Evolutionary conservation across 257 asterid species (phyloP).

Genomic region (Ehretia macrophylla): DNA sequence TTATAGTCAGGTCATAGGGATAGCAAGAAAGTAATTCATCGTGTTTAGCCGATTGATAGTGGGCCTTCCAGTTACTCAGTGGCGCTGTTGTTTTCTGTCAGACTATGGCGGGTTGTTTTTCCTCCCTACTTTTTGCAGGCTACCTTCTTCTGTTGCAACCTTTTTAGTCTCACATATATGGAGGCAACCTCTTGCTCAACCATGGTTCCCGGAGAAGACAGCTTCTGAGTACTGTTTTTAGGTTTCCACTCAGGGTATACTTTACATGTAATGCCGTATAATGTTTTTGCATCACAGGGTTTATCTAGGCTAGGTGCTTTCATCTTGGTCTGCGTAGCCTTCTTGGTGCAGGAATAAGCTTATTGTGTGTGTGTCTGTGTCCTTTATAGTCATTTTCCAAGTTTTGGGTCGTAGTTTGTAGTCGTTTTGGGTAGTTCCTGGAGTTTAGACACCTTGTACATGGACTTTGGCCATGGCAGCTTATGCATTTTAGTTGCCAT

Average conservation of each 20-base stretch:
- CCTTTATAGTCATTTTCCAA: too few species aligned
- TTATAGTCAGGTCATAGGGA: slow-evolving; percentile 5
- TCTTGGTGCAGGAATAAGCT: too few species aligned
- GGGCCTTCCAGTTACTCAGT: not conserved
- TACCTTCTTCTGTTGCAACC: not conserved
- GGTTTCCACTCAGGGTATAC: not conserved
- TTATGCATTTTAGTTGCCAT: slow-evolving; percentile 24
- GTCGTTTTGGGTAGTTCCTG: not conserved
- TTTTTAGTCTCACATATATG: slow-evolving; percentile 2
- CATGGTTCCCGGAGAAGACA: slow-evolving; percentile 13
- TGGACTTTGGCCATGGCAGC: not conserved
- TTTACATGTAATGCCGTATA: too few species aligned
- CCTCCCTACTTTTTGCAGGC: slow-evolving; percentile 16
- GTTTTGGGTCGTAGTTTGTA: not conserved
- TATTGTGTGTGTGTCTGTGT: not conserved
- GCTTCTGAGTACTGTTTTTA: slow-evolving; percentile 5
- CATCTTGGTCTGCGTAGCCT: too few species aligned
- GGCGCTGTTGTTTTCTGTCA: slow-evolving; percentile 20
- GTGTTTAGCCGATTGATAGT: slow-evolving; percentile 2
- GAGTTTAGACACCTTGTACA: not conserved
- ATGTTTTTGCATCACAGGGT: too few species aligned
- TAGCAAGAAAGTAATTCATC: slow-evolving; percentile 1
- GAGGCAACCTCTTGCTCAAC: slow-evolving; percentile 10
- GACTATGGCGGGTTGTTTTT: slow-evolving; percentile 16
- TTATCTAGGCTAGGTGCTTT: too few species aligned